Base-by-base conservation (phyloP, 495 filamentous ascomycete genomes). In the Glutinoglossum americanum region DNA sequence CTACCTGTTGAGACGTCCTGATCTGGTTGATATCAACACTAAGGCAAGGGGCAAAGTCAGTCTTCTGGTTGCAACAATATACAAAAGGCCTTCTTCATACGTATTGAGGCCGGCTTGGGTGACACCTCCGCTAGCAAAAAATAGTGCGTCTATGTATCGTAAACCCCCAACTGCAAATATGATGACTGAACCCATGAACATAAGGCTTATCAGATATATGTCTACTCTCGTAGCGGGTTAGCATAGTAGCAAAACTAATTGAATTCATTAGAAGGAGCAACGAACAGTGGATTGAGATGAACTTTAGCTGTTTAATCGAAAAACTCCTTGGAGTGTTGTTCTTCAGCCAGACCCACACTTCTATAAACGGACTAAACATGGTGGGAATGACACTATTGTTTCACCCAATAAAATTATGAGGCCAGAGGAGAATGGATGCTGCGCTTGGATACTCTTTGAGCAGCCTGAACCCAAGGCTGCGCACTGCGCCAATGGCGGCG, bases 31-130 rank as follows among this genome's bases (percentile, higher is more conserved):
- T 55, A 63, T 96, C 79, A 48, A 94, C 69, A 21, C 75, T 76
- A 26, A 49, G 26, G 26, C 19, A 28, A 47, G 55, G 19, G 26
- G 26, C 19, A 28, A 47, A 56, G 19, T 68, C 23, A 64, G 48
- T 55, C 57, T 17, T 49, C 2, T n/a, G 8, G 19, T 41, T 17
- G 30, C 41, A 19, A 35, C 25, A 41, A 17, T 60, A 59, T 23
- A 32, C 3, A 28, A 62, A 54, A 37, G 33, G 4, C 48, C 27
- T 45, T 63, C 27, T 45, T 63, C 72, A 35, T 66, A 78, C 62
- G 88, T 82, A 68, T 98, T 98, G 59, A 99, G 71, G 0, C 92
- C 92, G 53, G 86, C 90, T 67, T 99, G 92, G 0, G 89, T 96
- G 57, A 84, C 79, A 37, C 83, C 75, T 15, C 93, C 89, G 59